phyloP scores from a whole-genome alignment of 2,329 filamentous ascomycete genomes.

The Cladosporium sp. region DNA sequence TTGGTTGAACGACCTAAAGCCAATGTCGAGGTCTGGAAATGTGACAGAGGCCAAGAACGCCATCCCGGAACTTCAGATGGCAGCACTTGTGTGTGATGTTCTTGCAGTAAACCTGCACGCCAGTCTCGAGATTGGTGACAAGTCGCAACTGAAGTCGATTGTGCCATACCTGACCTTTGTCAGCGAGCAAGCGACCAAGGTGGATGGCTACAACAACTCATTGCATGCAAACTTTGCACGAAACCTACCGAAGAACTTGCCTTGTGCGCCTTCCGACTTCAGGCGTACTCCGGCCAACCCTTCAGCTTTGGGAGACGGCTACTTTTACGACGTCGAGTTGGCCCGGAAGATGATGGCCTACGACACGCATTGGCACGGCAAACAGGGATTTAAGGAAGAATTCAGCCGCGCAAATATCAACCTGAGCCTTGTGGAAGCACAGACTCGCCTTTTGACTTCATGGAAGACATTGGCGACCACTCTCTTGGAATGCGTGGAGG shows the following conservation, averaged over 20 bases:
- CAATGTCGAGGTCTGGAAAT: conserved; percentile 42
- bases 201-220: conserved; percentile 83
- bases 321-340: conserved; percentile 79
- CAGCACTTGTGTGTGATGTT: conserved; percentile 81
- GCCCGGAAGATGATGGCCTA: conserved; percentile 75
- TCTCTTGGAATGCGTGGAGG: conserved; percentile 64
- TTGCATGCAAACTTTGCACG: conserved; percentile 80
- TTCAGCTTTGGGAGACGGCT: conserved; percentile 64
- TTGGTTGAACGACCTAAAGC: conserved; percentile 64
- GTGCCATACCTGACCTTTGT: conserved; percentile 77
- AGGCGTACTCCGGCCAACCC: conserved; percentile 66
- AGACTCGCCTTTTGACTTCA: conserved; percentile 80
- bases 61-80: conserved; percentile 55
- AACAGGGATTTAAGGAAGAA: conserved; percentile 71
- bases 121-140: conserved; percentile 72
- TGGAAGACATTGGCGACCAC: conserved; percentile 90
- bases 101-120: conserved; percentile 90
- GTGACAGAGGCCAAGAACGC: conserved; percentile 33
- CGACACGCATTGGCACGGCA: conserved; percentile 74
- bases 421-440: conserved; percentile 85
- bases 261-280: conserved; percentile 73
- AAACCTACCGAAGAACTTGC: conserved; percentile 68
- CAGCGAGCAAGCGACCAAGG: conserved; percentile 71
- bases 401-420: conserved; percentile 87
- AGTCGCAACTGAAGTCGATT: conserved; percentile 67